Evolutionary conservation across 2,329 filamentous ascomycete genomes (phyloP).

Genomic region (Scedosporium dehoogii): DNA sequence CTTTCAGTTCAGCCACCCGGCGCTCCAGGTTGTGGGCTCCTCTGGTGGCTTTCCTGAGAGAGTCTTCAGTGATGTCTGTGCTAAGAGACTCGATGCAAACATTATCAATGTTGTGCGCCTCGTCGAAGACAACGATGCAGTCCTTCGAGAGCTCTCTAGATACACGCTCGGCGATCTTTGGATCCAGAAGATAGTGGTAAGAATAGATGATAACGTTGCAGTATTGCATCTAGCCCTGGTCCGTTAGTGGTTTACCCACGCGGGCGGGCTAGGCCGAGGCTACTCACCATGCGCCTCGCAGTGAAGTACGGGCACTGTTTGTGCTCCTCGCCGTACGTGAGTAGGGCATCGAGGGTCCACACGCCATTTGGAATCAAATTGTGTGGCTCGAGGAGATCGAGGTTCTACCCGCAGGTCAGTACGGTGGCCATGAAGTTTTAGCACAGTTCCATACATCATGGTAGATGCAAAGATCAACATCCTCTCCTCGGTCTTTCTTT

Average conservation of each 20-base stretch:
- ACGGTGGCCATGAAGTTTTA: conserved; percentile 1
- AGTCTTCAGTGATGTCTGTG: conserved; percentile 94
- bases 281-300: conserved; percentile 73
- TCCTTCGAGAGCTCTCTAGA: conserved; percentile 95
- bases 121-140: conserved; percentile 96
- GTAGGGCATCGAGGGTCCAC: conserved; percentile 84
- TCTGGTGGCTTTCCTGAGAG: conserved; percentile 77
- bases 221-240: conserved; percentile 72
- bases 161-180: conserved; percentile 92
- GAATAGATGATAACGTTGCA: conserved; percentile 99
- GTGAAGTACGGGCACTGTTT: conserved; percentile 99
- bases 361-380: conserved; percentile 91
- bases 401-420: conserved; percentile 47
- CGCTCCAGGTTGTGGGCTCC: conserved; percentile 85
- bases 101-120: conserved; percentile 99
- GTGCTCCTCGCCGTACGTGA: conserved; percentile 84
- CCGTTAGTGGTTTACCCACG: neutral
- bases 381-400: conserved; percentile 88
- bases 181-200: conserved; percentile 94
- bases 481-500: conserved; percentile 90
- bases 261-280: neutral
- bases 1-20: conserved; percentile 89
- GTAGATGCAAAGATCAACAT: conserved; percentile 89
- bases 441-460: conserved; percentile 59
- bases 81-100: conserved; percentile 97